Base-by-base conservation (phyloP, 495 filamentous ascomycete species). In the Xylaria flabelliformis region DNA sequence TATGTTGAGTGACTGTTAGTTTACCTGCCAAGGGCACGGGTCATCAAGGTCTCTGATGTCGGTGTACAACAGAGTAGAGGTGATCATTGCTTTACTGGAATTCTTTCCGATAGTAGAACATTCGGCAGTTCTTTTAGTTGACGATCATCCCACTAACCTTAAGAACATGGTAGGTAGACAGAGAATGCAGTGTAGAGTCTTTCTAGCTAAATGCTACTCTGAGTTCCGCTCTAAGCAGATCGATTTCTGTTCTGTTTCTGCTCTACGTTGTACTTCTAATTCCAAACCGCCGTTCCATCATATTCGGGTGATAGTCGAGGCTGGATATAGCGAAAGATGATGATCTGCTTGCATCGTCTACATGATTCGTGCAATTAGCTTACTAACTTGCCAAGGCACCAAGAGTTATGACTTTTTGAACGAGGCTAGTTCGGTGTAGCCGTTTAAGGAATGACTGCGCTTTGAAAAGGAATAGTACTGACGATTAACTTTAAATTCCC, bases 281-380 rank as follows among this genome's bases (percentile, higher is more conserved):
- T 59, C 29, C 4, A 9, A 61, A 39, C 58, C 34, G 21, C 34
- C n/a, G 21, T 39, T 6, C 19, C 39, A 21, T 21, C 12, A 61
- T 61, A 41, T 41, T 39, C 44, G 59, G 34, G 34, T 32, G 32
- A 55, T 42, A 4, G 3, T 44, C 6, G 19, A 42, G n/a, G 19
- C 21, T 41, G 64, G 34, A 26, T 34, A 36, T 3, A 55, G 4
- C 4, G 19, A 41, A 67, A 67, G 50, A 67, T 67, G 65, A 67
- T n/a, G 65, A 67, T 67, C 65, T 55, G 29, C 65, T 67, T 24
- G 32, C 19, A 26, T 39, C 5, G 65, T 21, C 50, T 39, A 32
- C 50, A 56, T 67, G 65, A 67, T 67, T 67, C 65, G 65, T 24
- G 65, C 50, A 42, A 26, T 29, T 26, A n/a, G 50, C 48, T 67